Conservation (phyloP, 1,139 yeast species). For the Debaryomycetaceae sp. region DNA sequence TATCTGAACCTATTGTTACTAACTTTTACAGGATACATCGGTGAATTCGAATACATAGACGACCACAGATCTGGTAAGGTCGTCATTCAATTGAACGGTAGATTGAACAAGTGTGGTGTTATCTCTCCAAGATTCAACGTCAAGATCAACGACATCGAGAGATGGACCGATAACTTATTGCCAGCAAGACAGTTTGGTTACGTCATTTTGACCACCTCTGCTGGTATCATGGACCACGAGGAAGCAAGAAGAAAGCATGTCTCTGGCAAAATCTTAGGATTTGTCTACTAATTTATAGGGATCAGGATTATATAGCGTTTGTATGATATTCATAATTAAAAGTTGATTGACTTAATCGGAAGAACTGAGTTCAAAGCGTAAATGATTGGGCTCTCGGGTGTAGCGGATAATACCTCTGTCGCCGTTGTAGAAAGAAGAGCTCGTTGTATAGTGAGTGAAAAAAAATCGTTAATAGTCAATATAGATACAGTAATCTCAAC, state of each 20-base stretch:
- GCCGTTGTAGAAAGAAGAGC: too few species aligned
- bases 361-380: too few species aligned
- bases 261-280: constrained; percentile 93
- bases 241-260: constrained; percentile 99
- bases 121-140: constrained; percentile 96
- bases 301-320: neutral
- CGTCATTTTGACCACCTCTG: constrained; percentile 93
- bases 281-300: constrained; percentile 60
- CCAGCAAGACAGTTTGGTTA: constrained; percentile 98
- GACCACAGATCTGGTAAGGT: constrained; percentile 98
- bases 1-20: constrained; percentile 5
- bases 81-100: constrained; percentile 91
- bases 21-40: constrained; percentile 24
- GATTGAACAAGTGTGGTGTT: constrained; percentile 96
- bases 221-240: constrained; percentile 99
- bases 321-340: neutral
- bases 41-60: constrained; percentile 94
- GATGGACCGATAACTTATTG: constrained; percentile 92
- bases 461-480: too few species aligned
- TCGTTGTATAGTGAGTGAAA: too few species aligned
- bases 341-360: too few species aligned
- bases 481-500: too few species aligned
- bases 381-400: too few species aligned
- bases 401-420: too few species aligned
- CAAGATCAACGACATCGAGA: constrained; percentile 84